phyloP scores from a whole-genome alignment of 148 eudicot genomes.

The Spergularia marina region DNA sequence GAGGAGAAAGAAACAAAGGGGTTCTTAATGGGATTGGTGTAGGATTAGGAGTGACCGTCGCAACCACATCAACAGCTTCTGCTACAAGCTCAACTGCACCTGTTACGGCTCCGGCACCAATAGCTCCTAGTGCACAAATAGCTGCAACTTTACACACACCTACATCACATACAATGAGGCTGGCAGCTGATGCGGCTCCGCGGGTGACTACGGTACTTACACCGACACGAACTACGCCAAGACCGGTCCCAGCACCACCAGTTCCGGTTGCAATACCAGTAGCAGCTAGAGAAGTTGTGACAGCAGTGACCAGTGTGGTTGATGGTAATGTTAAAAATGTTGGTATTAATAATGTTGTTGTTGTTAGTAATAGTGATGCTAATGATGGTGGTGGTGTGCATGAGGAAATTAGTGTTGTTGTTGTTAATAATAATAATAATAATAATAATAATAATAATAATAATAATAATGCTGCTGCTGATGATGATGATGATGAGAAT shows the following conservation, averaged over 20 bases:
- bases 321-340: constrained; percentile 22
- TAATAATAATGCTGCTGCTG: constrained; percentile 1
- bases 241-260: neutral
- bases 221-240: neutral
- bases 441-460: constrained; percentile 10
- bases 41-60: neutral
- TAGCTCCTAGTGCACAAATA: no score
- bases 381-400: neutral
- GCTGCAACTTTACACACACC: no score
- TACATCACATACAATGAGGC: neutral
- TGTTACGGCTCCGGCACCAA: neutral
- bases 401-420: neutral
- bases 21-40: constrained; percentile 12
- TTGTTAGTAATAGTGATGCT: neutral
- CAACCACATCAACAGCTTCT: no score
- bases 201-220: neutral
- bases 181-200: neutral
- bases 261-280: neutral
- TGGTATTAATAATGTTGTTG: neutral
- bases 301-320: constrained; percentile 9
- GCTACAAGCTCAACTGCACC: neutral
- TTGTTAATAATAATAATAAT: neutral
- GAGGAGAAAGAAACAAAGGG: constrained; percentile 15
- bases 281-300: neutral
- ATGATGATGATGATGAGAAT: constrained; percentile 1